Percentiles rank a stretch among this genome's conserved stretches.
phyloP scores from a whole-genome alignment of 768 basidiomycete species.

The Leucocoprinus birnbaumii region DNA sequence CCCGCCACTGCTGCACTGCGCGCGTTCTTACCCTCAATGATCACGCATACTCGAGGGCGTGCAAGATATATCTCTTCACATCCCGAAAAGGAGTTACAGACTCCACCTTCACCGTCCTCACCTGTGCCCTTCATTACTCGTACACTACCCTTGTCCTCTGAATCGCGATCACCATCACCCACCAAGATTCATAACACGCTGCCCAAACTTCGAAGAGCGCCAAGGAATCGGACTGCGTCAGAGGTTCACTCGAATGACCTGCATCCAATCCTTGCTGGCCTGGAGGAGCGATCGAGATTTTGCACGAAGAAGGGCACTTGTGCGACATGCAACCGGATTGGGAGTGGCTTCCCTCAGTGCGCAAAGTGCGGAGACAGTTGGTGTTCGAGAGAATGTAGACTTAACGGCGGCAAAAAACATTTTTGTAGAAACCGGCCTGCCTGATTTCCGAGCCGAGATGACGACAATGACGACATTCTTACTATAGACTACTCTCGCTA shows the following conservation, averaged over 20 bases:
- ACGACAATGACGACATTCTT: neutral
- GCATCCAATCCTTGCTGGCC: constrained; percentile 46
- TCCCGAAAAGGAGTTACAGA: constrained; percentile 16
- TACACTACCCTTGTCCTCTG: constrained; percentile 13
- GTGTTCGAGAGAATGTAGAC: constrained; percentile 63
- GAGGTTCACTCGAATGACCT: constrained; percentile 17
- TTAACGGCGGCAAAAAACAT: constrained; percentile 52
- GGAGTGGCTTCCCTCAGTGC: constrained; percentile 60
- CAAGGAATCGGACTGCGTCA: constrained; percentile 5
- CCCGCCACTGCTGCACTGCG: constrained; percentile 5
- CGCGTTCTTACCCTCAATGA: constrained; percentile 1
- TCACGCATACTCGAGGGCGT: neutral
- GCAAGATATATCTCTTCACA: constrained; percentile 17
- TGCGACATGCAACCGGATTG: constrained; percentile 49
- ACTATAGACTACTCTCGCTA: neutral
- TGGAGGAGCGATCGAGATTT: constrained; percentile 53
- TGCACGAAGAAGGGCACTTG: constrained; percentile 38
- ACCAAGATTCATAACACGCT: constrained; percentile 14
- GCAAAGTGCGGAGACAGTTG: constrained; percentile 55
- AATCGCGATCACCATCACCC: constrained; percentile 14
- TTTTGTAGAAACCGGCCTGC: constrained; percentile 25
- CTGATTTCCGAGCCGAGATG: neutral
- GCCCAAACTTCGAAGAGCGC: constrained; percentile 18
- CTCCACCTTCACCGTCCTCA: constrained; percentile 14
- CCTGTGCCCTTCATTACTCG: constrained; percentile 20